A percentile compares a stretch with the other conserved stretches of the same genome.
Conservation (phyloP, 768 basidiomycete species). For the Hirschioporus abietinus region DNA sequence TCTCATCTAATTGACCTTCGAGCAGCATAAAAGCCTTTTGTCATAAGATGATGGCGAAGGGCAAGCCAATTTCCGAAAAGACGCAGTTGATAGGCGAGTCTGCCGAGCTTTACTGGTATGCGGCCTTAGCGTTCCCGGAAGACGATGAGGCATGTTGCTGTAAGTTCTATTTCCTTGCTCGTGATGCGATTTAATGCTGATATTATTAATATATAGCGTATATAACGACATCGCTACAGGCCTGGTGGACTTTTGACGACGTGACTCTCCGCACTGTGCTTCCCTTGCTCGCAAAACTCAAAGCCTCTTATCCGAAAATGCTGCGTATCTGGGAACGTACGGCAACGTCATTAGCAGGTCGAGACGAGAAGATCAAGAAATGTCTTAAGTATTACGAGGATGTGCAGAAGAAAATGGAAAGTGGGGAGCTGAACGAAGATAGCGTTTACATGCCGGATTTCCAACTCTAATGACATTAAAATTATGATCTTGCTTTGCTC, state of each 20-base stretch:
- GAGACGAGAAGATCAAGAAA: not conserved
- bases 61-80: conserved; percentile 16
- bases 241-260: not conserved
- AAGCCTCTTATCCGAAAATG: not conserved
- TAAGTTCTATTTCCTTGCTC: conserved; percentile 10
- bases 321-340: conserved; percentile 1
- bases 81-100: conserved; percentile 16
- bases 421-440: not conserved
- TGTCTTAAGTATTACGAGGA: not conserved
- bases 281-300: not conserved
- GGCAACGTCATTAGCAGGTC: not conserved
- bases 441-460: not conserved
- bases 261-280: not conserved
- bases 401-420: not conserved
- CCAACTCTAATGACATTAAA: not conserved
- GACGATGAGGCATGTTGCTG: conserved; percentile 34
- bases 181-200: not conserved
- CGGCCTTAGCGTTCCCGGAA: conserved; percentile 26
- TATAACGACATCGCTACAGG: not conserved
- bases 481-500: not conserved
- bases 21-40: conserved; percentile 25
- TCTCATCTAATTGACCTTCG: not conserved
- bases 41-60: conserved; percentile 18
- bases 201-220: not conserved
- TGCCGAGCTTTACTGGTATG: conserved; percentile 26